Base-by-base conservation (phyloP, 257 asterid genomes). In the Petunia secreta region DNA sequence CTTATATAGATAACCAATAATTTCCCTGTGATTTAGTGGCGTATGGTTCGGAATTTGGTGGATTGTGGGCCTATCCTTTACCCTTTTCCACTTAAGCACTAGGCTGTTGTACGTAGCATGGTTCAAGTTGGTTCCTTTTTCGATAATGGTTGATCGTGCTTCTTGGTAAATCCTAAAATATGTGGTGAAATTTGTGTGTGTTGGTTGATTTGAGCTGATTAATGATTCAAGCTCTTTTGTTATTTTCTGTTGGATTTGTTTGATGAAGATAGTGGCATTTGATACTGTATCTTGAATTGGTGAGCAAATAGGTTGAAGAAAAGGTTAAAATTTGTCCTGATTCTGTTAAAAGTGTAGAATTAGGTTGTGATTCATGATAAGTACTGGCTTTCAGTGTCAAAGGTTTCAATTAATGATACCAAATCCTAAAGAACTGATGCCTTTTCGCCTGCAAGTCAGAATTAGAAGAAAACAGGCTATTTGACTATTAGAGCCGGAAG, bases 351-450 rank as follows among this genome's bases (percentile, higher is more conserved):
- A 64, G 46, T 3, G 75, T 5, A n/a, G 38, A 40, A 41, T 37
- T 37, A 67, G 75, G 15, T 2, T 67, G 75, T 67, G 75, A 67
- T 43, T 41, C 75, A 41, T 41, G 75, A 7, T n/a, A 55, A 68
- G 8, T n/a, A 43, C 0, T 7, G 0, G 2, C 25, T 25, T 25
- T 25, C 25, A 25, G 25, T 25, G 25, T 25, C 25, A 25, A 25
- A 25, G 25, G 25, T 25, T 25, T 25, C 25, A 25, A 25, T 25
- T 25, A 25, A 25, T 25, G 25, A 25, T 25, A 25, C 25, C 25
- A 25, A 25, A 25, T 25, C 25, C 25, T 25, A 25, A 25, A 25
- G 25, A 25, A 25, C 25, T 25, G 25, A 25, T 25, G 25, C 25
- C 25, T 25, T 25, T 25, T 25, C 0, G 25, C 25, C 25, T 25